phyloP scores from a whole-genome alignment of 768 basidiomycete species.

The Gyrodon lividus region DNA sequence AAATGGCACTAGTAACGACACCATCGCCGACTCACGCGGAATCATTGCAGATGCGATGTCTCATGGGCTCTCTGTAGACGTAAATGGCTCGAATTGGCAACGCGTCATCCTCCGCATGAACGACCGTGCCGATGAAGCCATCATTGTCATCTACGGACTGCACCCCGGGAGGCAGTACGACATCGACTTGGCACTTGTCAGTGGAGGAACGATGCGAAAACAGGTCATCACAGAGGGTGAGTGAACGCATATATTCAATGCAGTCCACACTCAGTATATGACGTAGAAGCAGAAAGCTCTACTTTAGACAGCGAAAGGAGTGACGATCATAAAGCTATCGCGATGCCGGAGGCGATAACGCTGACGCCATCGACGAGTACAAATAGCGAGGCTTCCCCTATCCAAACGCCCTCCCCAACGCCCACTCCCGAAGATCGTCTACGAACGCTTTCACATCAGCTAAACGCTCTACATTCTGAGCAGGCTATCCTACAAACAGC shows the following conservation, averaged over 20 bases:
- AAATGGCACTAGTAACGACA: constrained; percentile 35
- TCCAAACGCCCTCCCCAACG: constrained; percentile 26
- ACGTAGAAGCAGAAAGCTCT: constrained; percentile 22
- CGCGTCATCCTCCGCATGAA: constrained; percentile 77
- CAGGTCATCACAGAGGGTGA: constrained; percentile 69
- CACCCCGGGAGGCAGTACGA: constrained; percentile 90
- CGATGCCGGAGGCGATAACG: constrained; percentile 5
- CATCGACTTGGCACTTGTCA: constrained; percentile 76
- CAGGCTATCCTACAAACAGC: constrained; percentile 64
- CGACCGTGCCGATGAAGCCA: constrained; percentile 80
- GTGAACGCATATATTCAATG: constrained; percentile 19
- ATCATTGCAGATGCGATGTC: constrained; percentile 67
- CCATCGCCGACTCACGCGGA: constrained; percentile 34
- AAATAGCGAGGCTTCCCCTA: constrained; percentile 13
- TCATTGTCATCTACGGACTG: constrained; percentile 88
- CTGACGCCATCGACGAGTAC: constrained; percentile 31
- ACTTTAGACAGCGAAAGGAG: constrained; percentile 20
- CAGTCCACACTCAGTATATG: constrained; percentile 5
- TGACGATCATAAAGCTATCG: constrained; percentile 16
- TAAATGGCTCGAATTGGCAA: constrained; percentile 79
- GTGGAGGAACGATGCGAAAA: constrained; percentile 56
- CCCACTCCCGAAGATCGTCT: constrained; percentile 66
- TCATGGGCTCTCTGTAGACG: constrained; percentile 74
- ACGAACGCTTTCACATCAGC: constrained; percentile 61
- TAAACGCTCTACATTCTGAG: constrained; percentile 63